A percentile compares a stretch with the other conserved stretches of the same genome.
These are phyloP conservation scores for Pseudotsuga menziesii DNA, from an alignment of 75 land plant genomes.

Conservation along the genomic window DNA sequence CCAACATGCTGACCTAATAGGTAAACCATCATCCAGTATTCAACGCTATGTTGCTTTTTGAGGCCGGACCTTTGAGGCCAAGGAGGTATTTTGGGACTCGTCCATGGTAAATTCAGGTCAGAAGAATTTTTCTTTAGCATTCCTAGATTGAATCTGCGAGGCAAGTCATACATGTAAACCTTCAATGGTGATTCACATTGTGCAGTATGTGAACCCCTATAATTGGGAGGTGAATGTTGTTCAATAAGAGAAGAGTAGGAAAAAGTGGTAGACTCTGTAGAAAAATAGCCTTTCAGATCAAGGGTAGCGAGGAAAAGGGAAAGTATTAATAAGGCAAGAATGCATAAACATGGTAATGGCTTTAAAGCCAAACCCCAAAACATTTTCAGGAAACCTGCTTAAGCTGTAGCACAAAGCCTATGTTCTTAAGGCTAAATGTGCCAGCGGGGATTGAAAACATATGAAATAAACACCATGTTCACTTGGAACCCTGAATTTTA, in stretches of 20 bases:
- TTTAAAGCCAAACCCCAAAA: slow-evolving; percentile 1
- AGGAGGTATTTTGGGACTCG: slow-evolving; percentile 27
- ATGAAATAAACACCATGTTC: not conserved
- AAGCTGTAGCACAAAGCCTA: not conserved
- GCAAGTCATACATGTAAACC: slow-evolving; percentile 86
- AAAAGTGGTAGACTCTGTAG: slow-evolving; percentile 1
- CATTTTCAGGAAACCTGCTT: not conserved
- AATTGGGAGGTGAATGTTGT: not conserved
- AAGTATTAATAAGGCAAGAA: slow-evolving; percentile 6
- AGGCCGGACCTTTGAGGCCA: slow-evolving; percentile 61
- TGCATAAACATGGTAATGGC: slow-evolving; percentile 10
- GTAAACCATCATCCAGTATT: slow-evolving; percentile 93
- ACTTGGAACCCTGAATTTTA: not conserved
- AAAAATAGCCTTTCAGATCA: slow-evolving; percentile 11
- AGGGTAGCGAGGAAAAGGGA: slow-evolving; percentile 4
- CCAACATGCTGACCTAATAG: slow-evolving; percentile 32
- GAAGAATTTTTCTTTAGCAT: slow-evolving; percentile 39
- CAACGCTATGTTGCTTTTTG: slow-evolving; percentile 91
- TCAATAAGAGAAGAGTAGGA: slow-evolving; percentile 6
- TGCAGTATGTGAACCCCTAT: not conserved
- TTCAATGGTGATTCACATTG: slow-evolving; percentile 24
- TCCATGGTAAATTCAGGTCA: slow-evolving; percentile 33
- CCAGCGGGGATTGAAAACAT: not conserved
- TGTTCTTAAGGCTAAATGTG: not conserved
- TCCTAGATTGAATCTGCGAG: slow-evolving; percentile 69